Evolutionary conservation across 1,284 basidiomycete species (phyloP).

Genomic region (Leccinum subrobustum): DNA sequence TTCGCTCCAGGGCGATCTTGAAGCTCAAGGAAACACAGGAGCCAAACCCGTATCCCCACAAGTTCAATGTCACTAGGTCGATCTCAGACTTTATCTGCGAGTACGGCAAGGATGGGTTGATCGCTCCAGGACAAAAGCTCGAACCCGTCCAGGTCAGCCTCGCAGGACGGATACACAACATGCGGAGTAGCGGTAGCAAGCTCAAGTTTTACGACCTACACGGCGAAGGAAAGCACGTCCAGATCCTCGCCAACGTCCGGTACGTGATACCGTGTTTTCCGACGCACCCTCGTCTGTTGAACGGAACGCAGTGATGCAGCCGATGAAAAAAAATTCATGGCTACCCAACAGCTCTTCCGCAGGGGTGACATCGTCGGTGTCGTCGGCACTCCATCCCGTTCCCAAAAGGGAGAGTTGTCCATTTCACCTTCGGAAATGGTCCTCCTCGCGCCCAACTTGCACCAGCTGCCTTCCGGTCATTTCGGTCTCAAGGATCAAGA

Average conservation of each 20-base stretch:
- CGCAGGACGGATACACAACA: constrained; percentile 91
- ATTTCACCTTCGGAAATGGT: constrained; percentile 82
- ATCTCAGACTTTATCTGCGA: constrained; percentile 75
- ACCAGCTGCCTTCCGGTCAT: constrained; percentile 90
- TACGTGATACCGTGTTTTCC: constrained; percentile 40
- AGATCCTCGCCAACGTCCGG: constrained; percentile 93
- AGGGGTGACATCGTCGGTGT: constrained; percentile 97
- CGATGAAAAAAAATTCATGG: constrained; percentile 69
- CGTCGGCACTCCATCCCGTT: constrained; percentile 85
- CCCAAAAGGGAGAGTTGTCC: constrained; percentile 95
- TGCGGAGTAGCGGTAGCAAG: constrained; percentile 82
- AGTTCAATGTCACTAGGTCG: constrained; percentile 90
- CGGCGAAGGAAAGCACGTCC: constrained; percentile 90
- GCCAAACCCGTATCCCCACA: constrained; percentile 98
- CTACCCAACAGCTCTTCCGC: constrained; percentile 84
- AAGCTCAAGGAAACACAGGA: constrained; percentile 82
- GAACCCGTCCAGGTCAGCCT: constrained; percentile 56
- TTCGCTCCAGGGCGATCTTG: constrained; percentile 86
- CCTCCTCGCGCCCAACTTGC: constrained; percentile 94
- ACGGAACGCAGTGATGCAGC: constrained; percentile 59
- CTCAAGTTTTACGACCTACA: constrained; percentile 95
- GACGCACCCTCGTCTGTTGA: not conserved
- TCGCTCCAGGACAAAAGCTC: constrained; percentile 62
- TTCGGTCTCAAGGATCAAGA: constrained; percentile 96
- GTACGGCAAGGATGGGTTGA: constrained; percentile 75